Evolutionary conservation across 2,329 filamentous ascomycete genomes (phyloP).

Genomic region (Dactylellina parvicollis): DNA sequence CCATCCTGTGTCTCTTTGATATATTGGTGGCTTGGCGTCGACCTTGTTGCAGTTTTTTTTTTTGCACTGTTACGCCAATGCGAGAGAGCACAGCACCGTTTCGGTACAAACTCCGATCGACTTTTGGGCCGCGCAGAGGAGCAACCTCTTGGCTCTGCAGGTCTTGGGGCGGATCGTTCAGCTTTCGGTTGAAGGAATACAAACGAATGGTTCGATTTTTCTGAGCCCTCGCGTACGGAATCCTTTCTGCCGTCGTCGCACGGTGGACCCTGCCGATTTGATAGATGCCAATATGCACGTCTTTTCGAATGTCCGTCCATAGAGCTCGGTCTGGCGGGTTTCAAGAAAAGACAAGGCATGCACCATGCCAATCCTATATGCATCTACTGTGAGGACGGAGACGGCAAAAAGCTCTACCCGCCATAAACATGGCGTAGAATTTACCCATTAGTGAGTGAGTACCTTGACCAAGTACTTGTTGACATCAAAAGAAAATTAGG

Average conservation of each 20-base stretch:
- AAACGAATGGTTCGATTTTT: background rate
- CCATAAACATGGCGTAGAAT: slow-evolving; percentile 18
- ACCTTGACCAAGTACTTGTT: background rate
- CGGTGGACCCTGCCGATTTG: slow-evolving; percentile 28
- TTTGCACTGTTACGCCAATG: slow-evolving; percentile 25
- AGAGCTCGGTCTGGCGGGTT: slow-evolving; percentile 7
- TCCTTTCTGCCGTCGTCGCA: slow-evolving; percentile 1
- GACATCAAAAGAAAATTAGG: slow-evolving; percentile 21
- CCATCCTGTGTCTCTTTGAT: slow-evolving; percentile 14
- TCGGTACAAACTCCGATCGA: slow-evolving; percentile 1
- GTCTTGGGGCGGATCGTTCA: slow-evolving; percentile 22
- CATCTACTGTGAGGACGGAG: slow-evolving; percentile 15
- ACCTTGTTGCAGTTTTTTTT: slow-evolving; percentile 36
- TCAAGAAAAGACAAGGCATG: slow-evolving; percentile 34
- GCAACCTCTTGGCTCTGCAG: slow-evolving; percentile 39
- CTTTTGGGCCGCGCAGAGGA: slow-evolving; percentile 2
- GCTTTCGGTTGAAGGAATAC: slow-evolving; percentile 5
- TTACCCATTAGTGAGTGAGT: slow-evolving; percentile 18
- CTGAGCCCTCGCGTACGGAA: background rate
- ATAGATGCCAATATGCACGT: background rate
- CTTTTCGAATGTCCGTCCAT: slow-evolving; percentile 15
- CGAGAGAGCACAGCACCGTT: background rate
- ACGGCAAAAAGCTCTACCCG: background rate
- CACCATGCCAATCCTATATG: slow-evolving; percentile 18
- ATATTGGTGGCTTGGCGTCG: slow-evolving; percentile 40